Conservation (phyloP, 768 basidiomycete species). For the Mycena capillaripes region DNA sequence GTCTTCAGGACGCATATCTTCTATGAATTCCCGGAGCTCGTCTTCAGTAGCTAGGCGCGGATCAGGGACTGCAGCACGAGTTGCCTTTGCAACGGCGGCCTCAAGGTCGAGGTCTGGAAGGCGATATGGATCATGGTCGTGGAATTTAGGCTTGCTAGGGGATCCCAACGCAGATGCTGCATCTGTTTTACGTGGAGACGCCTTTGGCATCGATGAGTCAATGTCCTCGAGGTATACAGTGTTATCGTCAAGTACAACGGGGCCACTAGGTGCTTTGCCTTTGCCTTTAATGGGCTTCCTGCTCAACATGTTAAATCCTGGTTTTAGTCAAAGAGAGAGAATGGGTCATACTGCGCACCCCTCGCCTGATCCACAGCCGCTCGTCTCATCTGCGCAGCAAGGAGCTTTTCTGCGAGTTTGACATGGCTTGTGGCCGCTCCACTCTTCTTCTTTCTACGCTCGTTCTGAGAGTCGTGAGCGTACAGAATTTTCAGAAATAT, state of each 20-base stretch:
- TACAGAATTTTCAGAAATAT: not conserved
- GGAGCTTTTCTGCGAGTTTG: slow-evolving; percentile 90
- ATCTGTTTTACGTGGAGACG: slow-evolving; percentile 58
- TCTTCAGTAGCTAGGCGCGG: slow-evolving; percentile 97
- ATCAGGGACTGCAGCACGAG: slow-evolving; percentile 77
- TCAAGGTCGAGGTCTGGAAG: slow-evolving; percentile 88
- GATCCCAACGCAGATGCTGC: slow-evolving; percentile 60
- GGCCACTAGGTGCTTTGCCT: slow-evolving; percentile 58
- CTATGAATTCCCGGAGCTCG: slow-evolving; percentile 92
- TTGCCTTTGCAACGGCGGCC: slow-evolving; percentile 71
- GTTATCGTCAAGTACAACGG: slow-evolving; percentile 74
- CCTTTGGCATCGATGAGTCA: slow-evolving; percentile 64
- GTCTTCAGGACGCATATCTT: slow-evolving; percentile 96
- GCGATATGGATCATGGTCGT: slow-evolving; percentile 93
- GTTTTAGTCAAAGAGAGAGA: not conserved
- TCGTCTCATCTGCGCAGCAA: slow-evolving; percentile 93
- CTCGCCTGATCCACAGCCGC: slow-evolving; percentile 83
- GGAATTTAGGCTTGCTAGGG: slow-evolving; percentile 72
- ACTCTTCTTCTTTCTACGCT: slow-evolving; percentile 90
- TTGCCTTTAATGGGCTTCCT: slow-evolving; percentile 55
- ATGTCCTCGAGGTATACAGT: slow-evolving; percentile 94
- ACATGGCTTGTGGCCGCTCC: slow-evolving; percentile 91
- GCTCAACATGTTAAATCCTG: not conserved
- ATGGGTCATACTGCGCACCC: slow-evolving; percentile 55
- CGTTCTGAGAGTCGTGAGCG: slow-evolving; percentile 64